These are phyloP conservation scores for Pseudisothecium myosuroides DNA, from an alignment of 225 moss, liverwort and hornwort species.

Conservation along the genomic window DNA sequence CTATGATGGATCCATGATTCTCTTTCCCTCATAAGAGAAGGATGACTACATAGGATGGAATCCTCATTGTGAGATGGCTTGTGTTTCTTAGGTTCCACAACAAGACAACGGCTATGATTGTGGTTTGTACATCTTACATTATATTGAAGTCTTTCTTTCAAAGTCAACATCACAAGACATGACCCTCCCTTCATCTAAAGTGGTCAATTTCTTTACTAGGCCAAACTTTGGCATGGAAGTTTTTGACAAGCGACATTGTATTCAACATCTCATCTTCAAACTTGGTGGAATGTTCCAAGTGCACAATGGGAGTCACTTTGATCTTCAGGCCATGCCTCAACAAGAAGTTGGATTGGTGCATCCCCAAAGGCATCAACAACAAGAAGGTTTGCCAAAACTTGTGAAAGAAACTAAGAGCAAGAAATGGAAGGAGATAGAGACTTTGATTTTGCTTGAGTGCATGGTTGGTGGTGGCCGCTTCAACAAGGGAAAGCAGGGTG, in stretches of 20 bases:
- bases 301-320: rapidly evolving
- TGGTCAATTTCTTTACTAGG: rapidly evolving
- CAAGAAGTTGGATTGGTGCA: too few species aligned
- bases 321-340: not conserved
- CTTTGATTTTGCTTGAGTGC: not conserved
- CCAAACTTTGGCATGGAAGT: rapidly evolving
- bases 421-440: not conserved
- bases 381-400: not conserved
- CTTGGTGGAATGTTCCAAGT: not conserved
- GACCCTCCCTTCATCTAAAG: rapidly evolving
- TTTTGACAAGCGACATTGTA: rapidly evolving
- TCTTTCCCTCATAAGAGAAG: not conserved
- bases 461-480: not conserved
- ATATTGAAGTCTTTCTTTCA: not conserved
- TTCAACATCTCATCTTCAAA: rapidly evolving
- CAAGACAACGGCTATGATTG: not conserved
- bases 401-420: not conserved
- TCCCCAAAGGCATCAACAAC: rapidly evolving
- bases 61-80: rapidly evolving
- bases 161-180: not conserved
- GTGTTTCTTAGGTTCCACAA: not conserved
- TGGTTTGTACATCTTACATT: not conserved
- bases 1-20: not conserved
- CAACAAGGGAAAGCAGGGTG: not conserved
- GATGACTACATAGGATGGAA: rapidly evolving